These are phyloP conservation scores for Ramularia endophylla DNA, from an alignment of 2,329 filamentous ascomycete genomes.

Conservation along the genomic window DNA sequence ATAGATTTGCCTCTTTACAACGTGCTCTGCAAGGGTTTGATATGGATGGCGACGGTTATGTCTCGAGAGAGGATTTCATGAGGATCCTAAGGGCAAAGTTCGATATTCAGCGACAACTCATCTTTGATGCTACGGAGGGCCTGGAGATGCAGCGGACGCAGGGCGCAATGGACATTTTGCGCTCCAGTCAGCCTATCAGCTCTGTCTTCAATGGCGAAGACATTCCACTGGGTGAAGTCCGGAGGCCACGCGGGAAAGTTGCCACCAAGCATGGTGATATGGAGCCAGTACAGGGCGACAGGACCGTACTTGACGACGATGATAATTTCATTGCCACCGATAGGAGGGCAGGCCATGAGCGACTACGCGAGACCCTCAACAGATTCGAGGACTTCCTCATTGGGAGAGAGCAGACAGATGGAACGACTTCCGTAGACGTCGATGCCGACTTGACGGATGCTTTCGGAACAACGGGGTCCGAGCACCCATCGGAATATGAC, in stretches of 20 bases:
- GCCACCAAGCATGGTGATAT: conserved; percentile 29
- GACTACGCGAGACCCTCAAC: no score
- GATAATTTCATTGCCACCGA: conserved; percentile 37
- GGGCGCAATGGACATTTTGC: conserved; percentile 34
- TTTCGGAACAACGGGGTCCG: neutral
- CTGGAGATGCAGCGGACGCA: conserved; percentile 68
- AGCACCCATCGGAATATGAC: neutral
- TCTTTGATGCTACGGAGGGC: conserved; percentile 70
- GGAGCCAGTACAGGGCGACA: conserved; percentile 39
- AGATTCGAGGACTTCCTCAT: no score
- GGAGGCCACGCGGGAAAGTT: conserved; percentile 28
- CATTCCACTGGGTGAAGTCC: conserved; percentile 27
- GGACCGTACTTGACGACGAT: conserved; percentile 51
- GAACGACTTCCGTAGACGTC: no score
- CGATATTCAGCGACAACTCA: conserved; percentile 81
- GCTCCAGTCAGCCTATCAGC: conserved; percentile 42
- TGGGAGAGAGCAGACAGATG: no score
- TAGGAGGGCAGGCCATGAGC: no score
- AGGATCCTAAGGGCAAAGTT: conserved; percentile 92
- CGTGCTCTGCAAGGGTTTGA: conserved; percentile 87
- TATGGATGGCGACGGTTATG: conserved; percentile 78
- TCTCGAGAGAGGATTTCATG: conserved; percentile 80
- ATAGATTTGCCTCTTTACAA: conserved; percentile 59
- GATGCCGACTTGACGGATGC: neutral
- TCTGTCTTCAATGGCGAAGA: conserved; percentile 38